phyloP scores from a whole-genome alignment of 805 yeast genomes.

The Candida broadrunensis region DNA sequence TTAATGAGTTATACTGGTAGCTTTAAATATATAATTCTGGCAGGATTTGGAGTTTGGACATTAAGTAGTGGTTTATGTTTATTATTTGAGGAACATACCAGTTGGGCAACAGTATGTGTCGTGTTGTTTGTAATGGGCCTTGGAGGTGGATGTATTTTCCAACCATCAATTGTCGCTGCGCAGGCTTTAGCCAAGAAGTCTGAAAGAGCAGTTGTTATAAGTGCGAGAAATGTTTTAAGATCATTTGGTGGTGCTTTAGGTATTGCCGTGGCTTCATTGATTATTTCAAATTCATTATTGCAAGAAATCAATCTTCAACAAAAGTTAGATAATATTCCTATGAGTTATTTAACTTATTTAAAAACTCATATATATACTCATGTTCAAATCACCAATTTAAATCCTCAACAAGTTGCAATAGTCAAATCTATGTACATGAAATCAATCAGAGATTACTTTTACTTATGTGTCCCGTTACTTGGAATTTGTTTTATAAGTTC shows the following conservation, averaged over 20 bases:
- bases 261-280: slow-evolving; percentile 44
- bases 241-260: slow-evolving; percentile 66
- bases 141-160: slow-evolving; percentile 36
- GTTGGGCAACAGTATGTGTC: slow-evolving; percentile 24
- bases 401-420: slow-evolving; percentile 13
- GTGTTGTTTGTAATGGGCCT: slow-evolving; percentile 32
- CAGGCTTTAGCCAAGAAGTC: slow-evolving; percentile 48
- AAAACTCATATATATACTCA: slow-evolving; percentile 21
- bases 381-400: slow-evolving; percentile 18
- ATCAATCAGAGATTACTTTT: slow-evolving; percentile 31
- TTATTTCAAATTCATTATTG: slow-evolving; percentile 33
- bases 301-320: slow-evolving; percentile 13
- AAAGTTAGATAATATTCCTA: slow-evolving; percentile 6
- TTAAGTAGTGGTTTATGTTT: slow-evolving; percentile 44
- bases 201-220: slow-evolving; percentile 58
- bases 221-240: slow-evolving; percentile 54
- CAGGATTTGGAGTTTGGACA: slow-evolving; percentile 29
- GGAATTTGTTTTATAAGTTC: slow-evolving; percentile 29
- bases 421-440: slow-evolving; percentile 28
- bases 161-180: slow-evolving; percentile 33
- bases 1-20: slow-evolving; percentile 28
- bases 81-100: slow-evolving; percentile 19
- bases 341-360: slow-evolving; percentile 18
- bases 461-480: slow-evolving; percentile 32
- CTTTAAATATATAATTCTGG: slow-evolving; percentile 24